Evolutionary conservation across 345 rosid genomes (phyloP), one percentile per base, ranked within the genome.

Genomic region (Populus tremula): DNA sequence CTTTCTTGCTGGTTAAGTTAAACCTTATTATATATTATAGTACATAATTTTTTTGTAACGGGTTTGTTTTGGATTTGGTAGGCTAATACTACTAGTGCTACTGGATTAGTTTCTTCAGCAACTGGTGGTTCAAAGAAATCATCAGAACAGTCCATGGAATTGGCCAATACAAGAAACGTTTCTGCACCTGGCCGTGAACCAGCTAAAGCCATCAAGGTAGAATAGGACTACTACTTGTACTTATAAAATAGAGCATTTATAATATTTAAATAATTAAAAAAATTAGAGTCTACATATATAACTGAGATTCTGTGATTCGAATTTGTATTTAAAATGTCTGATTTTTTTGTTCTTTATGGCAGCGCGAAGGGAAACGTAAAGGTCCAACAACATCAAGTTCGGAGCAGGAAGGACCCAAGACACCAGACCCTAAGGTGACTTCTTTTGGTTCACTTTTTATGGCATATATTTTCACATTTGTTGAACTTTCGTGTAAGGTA

Each of bases 311-410:
- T 65, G n/a, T 16, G 41, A 62, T 12, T 50, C 6, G 47, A 75
- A 71, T 36, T 71, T 56, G 21, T n/a, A 70, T 66, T 76, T 78
- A 65, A 45, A 36, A 49, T 27, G 18, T 20, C 25, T 45, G 62
- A 23, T n/a, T 33, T 67, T 41, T 41, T 75, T 64, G 33, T 29
- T 33, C 5, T 23, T 64, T 38, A 31, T 75, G 76, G 71, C 81
- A 87, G 90, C 80, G 88, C 27, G 88, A 78, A 84, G 88, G 90
- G 67, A 84, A 80, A 76, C 84, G 88, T 11, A 85, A 84, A 82
- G 90, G 87, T 12, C 83, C 82, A 23, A 74, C 87, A 33, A 72
- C 77, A 11, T 84, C 86, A 63, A 77, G 79, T 53, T 84, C 88
- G 8, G 83, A 85, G 73, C 87, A 84, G 33, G 88, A 87, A 77